Percentiles rank a stretch among this genome's conserved stretches.
Evolutionary conservation across 495 filamentous ascomycete genomes (phyloP).

Genomic region (Podospora pseudoanserina): DNA sequence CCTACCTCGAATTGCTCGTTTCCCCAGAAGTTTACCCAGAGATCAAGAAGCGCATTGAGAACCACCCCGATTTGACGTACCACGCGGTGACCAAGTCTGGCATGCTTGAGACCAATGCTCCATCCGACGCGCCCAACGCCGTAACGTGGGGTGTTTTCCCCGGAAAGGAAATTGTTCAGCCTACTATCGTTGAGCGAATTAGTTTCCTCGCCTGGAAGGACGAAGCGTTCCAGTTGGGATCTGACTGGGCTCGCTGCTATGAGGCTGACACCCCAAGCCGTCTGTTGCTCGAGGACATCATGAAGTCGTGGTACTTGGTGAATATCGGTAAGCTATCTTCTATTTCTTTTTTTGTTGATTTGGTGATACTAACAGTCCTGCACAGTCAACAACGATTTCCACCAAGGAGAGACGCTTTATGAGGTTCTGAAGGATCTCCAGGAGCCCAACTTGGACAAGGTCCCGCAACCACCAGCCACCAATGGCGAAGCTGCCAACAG

Average conservation of each 20-base stretch:
- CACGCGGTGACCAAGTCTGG: conserved; percentile 83
- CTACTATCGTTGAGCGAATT: conserved; percentile 97
- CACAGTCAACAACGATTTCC: conserved; percentile 94
- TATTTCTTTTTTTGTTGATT: background rate
- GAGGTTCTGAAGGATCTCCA: conserved; percentile 76
- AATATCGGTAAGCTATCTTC: conserved; percentile 74
- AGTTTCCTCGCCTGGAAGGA: conserved; percentile 99
- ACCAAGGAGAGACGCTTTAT: conserved; percentile 71
- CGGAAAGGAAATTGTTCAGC: conserved; percentile 97
- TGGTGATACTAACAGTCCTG: conserved; percentile 13
- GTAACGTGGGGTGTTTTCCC: conserved; percentile 99
- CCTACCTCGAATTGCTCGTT: conserved; percentile 89
- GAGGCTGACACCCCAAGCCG: conserved; percentile 74
- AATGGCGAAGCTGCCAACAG: conserved; percentile 16
- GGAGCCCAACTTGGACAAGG: conserved; percentile 59
- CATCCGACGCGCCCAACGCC: conserved; percentile 83
- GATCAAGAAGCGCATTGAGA: conserved; percentile 73
- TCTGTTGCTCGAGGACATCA: conserved; percentile 72
- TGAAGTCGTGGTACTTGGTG: conserved; percentile 87
- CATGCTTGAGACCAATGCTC: conserved; percentile 78
- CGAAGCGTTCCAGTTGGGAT: conserved; percentile 87
- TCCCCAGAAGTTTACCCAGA: conserved; percentile 73
- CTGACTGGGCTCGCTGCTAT: conserved; percentile 92
- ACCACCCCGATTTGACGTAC: conserved; percentile 80
- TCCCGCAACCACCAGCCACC: conserved; percentile 15